These are phyloP conservation scores for Digitaria exilis DNA, from an alignment of 202 grass and related monocot genomes.

Conservation along the genomic window DNA sequence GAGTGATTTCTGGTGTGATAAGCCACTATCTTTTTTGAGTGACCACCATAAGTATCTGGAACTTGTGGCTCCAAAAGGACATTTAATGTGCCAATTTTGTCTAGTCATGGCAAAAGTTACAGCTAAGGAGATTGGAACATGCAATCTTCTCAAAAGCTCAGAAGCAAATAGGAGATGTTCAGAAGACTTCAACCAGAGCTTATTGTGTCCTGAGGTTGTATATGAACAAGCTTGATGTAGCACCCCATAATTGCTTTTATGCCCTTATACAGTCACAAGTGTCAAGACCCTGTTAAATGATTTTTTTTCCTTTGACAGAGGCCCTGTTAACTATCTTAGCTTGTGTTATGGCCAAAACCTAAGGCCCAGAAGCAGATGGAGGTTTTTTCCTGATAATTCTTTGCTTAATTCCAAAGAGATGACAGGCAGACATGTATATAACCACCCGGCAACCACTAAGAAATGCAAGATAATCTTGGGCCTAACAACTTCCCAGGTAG, in stretches of 20 bases:
- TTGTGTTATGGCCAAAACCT: neutral
- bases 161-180: neutral
- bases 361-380: neutral
- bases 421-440: neutral
- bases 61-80: neutral
- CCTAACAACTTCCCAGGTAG: neutral
- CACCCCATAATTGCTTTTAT: neutral
- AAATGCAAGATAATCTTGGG: constrained; percentile 3
- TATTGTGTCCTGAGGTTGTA: neutral
- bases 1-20: neutral
- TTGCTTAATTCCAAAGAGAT: neutral
- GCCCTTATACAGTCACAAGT: neutral
- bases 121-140: neutral
- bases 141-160: neutral
- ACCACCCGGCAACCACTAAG: neutral
- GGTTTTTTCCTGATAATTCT: neutral
- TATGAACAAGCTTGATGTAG: constrained; percentile 3
- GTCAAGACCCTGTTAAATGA: neutral
- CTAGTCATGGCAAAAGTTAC: no score
- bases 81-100: neutral
- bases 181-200: neutral
- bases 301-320: neutral
- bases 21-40: neutral
- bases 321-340: neutral
- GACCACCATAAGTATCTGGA: neutral